Evolutionary conservation across 345 rosid genomes (phyloP).

Genomic region (Dipteronia dyeriana): DNA sequence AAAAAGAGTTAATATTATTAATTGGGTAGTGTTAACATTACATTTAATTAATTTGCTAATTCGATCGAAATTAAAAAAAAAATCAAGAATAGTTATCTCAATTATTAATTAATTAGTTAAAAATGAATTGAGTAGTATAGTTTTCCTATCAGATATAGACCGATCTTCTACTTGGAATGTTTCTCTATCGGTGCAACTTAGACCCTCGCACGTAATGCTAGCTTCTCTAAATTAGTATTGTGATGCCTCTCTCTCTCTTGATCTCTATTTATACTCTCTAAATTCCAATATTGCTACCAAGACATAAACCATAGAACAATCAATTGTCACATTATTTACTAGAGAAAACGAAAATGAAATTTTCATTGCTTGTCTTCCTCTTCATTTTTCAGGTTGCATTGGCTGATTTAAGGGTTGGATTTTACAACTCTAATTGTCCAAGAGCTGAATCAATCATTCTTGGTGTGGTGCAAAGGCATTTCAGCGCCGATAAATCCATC

Average conservation of each 20-base stretch:
- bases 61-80: no score
- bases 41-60: no score
- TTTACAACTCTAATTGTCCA: conserved; percentile 61
- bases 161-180: background rate
- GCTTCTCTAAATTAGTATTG: background rate
- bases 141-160: background rate
- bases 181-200: background rate
- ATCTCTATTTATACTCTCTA: no score
- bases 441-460: conserved; percentile 58
- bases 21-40: no score
- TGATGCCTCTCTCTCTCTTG: background rate
- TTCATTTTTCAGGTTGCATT: conserved; percentile 36
- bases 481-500: conserved; percentile 41
- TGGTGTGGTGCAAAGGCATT: conserved; percentile 39
- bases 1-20: no score
- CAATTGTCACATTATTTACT: no score
- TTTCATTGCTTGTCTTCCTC: conserved; percentile 23
- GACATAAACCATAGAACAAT: background rate
- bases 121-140: background rate
- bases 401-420: conserved; percentile 54
- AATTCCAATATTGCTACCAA: background rate
- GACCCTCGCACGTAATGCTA: background rate
- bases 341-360: conserved; percentile 12
- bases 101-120: no score
- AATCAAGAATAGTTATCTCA: no score